Evolutionary conservation across 495 filamentous ascomycete species (phyloP).

Genomic region (Hypoxylon subgilvum): DNA sequence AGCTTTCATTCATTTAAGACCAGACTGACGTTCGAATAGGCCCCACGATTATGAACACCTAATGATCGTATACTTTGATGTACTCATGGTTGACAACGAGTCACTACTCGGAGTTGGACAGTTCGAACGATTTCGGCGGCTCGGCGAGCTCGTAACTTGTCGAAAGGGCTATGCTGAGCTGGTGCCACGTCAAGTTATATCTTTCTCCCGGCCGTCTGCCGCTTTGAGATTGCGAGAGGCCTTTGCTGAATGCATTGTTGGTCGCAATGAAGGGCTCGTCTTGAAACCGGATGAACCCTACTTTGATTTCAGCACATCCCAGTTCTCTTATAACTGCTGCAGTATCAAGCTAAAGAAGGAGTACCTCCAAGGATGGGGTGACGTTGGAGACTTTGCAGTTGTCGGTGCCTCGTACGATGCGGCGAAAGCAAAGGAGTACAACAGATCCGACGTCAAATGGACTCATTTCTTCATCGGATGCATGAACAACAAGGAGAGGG

Average conservation of each 20-base stretch:
- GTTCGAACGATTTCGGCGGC: constrained; percentile 62
- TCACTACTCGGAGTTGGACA: constrained; percentile 66
- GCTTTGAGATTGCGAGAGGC: constrained; percentile 59
- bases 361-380: constrained; percentile 80
- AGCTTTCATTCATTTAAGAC: neutral
- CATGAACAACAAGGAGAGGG: constrained; percentile 72
- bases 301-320: constrained; percentile 59
- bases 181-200: constrained; percentile 65
- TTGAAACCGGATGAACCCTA: constrained; percentile 85
- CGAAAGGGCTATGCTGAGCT: constrained; percentile 66
- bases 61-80: constrained; percentile 84
- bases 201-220: constrained; percentile 60
- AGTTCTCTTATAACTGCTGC: constrained; percentile 49
- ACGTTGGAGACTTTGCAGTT: constrained; percentile 80
- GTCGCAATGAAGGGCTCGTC: constrained; percentile 75
- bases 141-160: constrained; percentile 63
- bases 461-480: constrained; percentile 83
- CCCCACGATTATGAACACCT: constrained; percentile 74
- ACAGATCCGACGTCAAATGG: constrained; percentile 63
- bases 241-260: constrained; percentile 69
- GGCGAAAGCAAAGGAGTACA: constrained; percentile 58
- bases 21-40: constrained; percentile 44
- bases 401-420: constrained; percentile 73
- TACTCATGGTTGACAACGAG: constrained; percentile 73
- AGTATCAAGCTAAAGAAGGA: constrained; percentile 92